Percentiles rank a stretch among this genome's conserved stretches.
Conservation (phyloP, 345 rosid species). For the Reutealis trisperma region DNA sequence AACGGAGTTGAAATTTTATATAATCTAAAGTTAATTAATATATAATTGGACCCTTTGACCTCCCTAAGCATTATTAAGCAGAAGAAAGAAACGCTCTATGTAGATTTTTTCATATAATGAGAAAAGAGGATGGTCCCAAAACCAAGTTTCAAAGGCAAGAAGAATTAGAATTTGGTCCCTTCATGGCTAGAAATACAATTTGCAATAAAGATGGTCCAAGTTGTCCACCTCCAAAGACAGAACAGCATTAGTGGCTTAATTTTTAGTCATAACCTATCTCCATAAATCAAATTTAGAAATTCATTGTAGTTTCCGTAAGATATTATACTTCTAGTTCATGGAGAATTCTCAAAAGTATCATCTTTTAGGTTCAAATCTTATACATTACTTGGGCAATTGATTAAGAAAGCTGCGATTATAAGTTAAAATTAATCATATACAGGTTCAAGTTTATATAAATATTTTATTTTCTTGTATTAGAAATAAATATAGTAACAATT, state of each 20-base stretch:
- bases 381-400: too few species aligned
- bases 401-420: too few species aligned
- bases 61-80: too few species aligned
- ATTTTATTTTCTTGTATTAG: too few species aligned
- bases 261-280: not conserved
- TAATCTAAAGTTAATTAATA: too few species aligned
- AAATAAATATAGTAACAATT: too few species aligned
- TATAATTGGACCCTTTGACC: too few species aligned
- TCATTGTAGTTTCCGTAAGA: not conserved
- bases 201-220: not conserved
- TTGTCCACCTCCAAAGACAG: conserved; percentile 1
- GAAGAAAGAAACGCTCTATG: too few species aligned
- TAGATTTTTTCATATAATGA: not conserved
- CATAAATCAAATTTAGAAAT: not conserved
- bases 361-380: not conserved
- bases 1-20: too few species aligned
- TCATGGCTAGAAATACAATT: not conserved
- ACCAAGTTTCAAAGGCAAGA: not conserved
- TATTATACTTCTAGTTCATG: not conserved
- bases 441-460: too few species aligned
- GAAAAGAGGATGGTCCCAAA: conserved; percentile 6
- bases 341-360: not conserved
- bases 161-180: conserved; percentile 13
- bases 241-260: not conserved
- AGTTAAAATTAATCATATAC: too few species aligned